Conservation (phyloP, 768 basidiomycete genomes). For the Trametes elegans region DNA sequence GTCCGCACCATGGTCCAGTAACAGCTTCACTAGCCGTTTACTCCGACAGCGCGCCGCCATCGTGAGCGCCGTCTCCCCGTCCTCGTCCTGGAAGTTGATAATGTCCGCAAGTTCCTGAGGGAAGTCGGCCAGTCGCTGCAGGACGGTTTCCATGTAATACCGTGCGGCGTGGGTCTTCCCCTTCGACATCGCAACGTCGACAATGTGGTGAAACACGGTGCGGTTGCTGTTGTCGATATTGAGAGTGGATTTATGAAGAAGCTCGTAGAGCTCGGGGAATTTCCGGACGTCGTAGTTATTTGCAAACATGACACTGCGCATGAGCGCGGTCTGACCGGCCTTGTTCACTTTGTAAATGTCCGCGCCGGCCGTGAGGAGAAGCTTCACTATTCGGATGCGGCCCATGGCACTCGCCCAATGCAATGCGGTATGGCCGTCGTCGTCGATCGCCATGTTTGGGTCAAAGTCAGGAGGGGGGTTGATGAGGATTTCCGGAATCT, state of each 20-base stretch:
- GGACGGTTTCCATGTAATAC: conserved; percentile 98
- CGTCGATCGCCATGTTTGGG: conserved; percentile 95
- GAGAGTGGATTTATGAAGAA: conserved; percentile 95
- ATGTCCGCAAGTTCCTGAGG: conserved; percentile 96
- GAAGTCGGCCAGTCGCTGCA: conserved; percentile 84
- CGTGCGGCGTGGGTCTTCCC: conserved; percentile 96
- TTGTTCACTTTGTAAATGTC: conserved; percentile 97
- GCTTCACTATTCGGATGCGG: conserved; percentile 91
- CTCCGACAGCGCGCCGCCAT: conserved; percentile 95
- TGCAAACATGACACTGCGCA: conserved; percentile 99
- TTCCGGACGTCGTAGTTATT: conserved; percentile 99
- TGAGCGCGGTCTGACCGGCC: conserved; percentile 93
- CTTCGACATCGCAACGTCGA: conserved; percentile 96
- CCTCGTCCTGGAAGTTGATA: conserved; percentile 98
- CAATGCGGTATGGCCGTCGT: conserved; percentile 94
- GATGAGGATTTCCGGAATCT: conserved; percentile 84
- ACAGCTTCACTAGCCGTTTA: conserved; percentile 91
- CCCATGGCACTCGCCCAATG: conserved; percentile 99
- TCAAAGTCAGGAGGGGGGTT: conserved; percentile 90
- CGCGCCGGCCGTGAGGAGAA: conserved; percentile 89
- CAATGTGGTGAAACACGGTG: conserved; percentile 97
- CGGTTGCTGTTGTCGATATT: conserved; percentile 98
- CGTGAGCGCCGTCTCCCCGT: conserved; percentile 96
- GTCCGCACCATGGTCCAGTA: conserved; percentile 95
- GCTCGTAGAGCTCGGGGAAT: conserved; percentile 95